A percentile compares a stretch with the other conserved stretches of the same genome.
phyloP scores from a whole-genome alignment of 257 asterid species.

The Galeopsis tetrahit region DNA sequence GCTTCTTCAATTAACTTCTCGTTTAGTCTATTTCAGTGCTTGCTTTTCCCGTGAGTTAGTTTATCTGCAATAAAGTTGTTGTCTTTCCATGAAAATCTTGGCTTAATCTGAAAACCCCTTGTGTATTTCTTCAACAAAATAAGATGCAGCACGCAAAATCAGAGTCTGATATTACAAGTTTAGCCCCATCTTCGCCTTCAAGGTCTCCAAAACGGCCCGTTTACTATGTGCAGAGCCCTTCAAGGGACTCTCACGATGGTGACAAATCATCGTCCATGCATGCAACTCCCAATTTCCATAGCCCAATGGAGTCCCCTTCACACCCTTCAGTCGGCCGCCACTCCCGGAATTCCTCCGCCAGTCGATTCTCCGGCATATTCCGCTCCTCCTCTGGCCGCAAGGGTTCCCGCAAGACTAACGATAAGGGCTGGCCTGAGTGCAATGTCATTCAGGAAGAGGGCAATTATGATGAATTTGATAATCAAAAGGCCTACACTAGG shows the following conservation, averaged over 20 bases:
- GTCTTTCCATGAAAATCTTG: background rate
- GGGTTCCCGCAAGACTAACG: slow-evolving; percentile 71
- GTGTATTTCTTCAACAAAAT: slow-evolving; percentile 4
- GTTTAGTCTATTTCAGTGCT: slow-evolving; percentile 16
- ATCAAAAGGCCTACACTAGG: slow-evolving; percentile 61
- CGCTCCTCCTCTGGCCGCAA: slow-evolving; percentile 88
- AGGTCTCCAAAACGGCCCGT: slow-evolving; percentile 85
- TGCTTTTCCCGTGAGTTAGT: background rate
- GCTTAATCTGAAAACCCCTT: background rate
- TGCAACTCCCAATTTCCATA: slow-evolving; percentile 80
- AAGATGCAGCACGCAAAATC: slow-evolving; percentile 83
- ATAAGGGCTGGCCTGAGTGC: slow-evolving; percentile 98
- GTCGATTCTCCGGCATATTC: slow-evolving; percentile 94
- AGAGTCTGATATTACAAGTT: slow-evolving; percentile 87
- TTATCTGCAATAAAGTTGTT: background rate
- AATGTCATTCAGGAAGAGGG: slow-evolving; percentile 91
- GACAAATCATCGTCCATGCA: slow-evolving; percentile 87
- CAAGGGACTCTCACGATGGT: slow-evolving; percentile 93
- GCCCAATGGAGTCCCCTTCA: slow-evolving; percentile 97
- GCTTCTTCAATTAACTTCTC: background rate
- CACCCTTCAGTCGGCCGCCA: slow-evolving; percentile 96
- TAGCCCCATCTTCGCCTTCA: slow-evolving; percentile 96
- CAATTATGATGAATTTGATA: slow-evolving; percentile 73
- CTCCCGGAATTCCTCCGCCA: slow-evolving; percentile 89
- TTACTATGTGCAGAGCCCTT: slow-evolving; percentile 96